Conservation (phyloP, 768 basidiomycete species). For the Agaricus subrufescens region DNA sequence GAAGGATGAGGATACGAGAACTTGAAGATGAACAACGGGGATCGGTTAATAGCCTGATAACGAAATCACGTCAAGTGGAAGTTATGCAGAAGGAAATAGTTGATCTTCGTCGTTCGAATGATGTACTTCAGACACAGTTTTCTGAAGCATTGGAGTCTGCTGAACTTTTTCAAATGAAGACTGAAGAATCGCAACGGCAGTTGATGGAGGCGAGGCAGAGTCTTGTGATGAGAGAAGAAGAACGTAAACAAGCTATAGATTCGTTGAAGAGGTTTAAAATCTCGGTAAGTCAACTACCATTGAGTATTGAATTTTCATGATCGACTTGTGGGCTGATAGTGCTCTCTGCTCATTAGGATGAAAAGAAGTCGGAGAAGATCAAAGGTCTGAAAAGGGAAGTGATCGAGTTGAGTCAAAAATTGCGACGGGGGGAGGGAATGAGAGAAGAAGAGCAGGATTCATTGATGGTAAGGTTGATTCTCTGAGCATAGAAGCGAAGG, state of each 20-base stretch:
- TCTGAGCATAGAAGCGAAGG: background rate
- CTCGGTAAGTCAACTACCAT: background rate
- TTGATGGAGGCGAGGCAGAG: conserved; percentile 4
- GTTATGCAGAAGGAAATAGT: conserved; percentile 10
- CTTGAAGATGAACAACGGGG: background rate
- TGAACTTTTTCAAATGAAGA: conserved; percentile 9
- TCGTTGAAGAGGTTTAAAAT: background rate
- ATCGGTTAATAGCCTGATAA: conserved; percentile 9
- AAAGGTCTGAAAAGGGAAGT: conserved; percentile 19
- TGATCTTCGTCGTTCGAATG: conserved; percentile 2
- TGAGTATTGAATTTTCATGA: background rate
- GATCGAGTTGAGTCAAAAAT: conserved; percentile 18
- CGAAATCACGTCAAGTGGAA: conserved; percentile 13
- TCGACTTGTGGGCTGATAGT: background rate
- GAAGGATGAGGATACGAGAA: conserved; percentile 25
- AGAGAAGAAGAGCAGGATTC: background rate
- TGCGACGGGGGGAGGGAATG: background rate
- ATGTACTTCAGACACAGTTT: conserved; percentile 17
- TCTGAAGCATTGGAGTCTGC: conserved; percentile 8
- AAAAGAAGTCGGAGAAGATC: background rate
- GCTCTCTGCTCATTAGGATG: background rate
- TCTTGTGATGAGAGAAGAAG: conserved; percentile 13
- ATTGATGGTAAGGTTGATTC: background rate
- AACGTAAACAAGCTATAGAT: conserved; percentile 12
- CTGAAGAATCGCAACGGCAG: conserved; percentile 1